Evolutionary conservation across 2,329 filamentous ascomycete genomes (phyloP).

Genomic region (Fusarium temperatum): DNA sequence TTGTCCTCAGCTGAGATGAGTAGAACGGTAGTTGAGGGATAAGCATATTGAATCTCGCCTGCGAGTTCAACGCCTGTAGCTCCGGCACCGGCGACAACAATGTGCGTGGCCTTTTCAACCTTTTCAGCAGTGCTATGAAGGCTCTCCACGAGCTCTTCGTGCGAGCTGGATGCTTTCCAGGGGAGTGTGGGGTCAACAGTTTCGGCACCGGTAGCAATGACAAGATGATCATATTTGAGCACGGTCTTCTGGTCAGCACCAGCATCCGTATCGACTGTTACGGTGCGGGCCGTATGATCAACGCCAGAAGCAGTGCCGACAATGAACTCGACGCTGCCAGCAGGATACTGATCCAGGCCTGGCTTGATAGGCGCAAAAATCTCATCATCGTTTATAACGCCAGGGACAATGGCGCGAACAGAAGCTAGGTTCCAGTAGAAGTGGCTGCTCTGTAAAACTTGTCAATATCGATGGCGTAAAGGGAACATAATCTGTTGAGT

Average conservation of each 20-base stretch:
- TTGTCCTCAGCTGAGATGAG: conserved; percentile 55
- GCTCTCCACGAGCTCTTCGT: conserved; percentile 54
- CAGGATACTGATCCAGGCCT: conserved; percentile 60
- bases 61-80: conserved; percentile 65
- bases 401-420: conserved; percentile 64
- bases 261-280: conserved; percentile 49
- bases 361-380: conserved; percentile 59
- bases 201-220: conserved; percentile 65
- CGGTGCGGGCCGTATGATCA: conserved; percentile 51
- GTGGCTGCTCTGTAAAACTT: conserved; percentile 57
- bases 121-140: conserved; percentile 54
- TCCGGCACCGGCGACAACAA: conserved; percentile 66
- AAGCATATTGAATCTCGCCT: conserved; percentile 63
- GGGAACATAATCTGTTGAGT: neutral
- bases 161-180: conserved; percentile 61
- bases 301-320: conserved; percentile 58
- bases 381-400: conserved; percentile 58
- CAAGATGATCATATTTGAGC: conserved; percentile 62
- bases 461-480: neutral
- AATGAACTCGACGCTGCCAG: conserved; percentile 60
- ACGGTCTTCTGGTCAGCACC: conserved; percentile 18
- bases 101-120: conserved; percentile 57
- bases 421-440: conserved; percentile 69
- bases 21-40: conserved; percentile 58
- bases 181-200: conserved; percentile 52